Evolutionary conservation across 805 yeast genomes (phyloP).

Genomic region (Candida maltosa): DNA sequence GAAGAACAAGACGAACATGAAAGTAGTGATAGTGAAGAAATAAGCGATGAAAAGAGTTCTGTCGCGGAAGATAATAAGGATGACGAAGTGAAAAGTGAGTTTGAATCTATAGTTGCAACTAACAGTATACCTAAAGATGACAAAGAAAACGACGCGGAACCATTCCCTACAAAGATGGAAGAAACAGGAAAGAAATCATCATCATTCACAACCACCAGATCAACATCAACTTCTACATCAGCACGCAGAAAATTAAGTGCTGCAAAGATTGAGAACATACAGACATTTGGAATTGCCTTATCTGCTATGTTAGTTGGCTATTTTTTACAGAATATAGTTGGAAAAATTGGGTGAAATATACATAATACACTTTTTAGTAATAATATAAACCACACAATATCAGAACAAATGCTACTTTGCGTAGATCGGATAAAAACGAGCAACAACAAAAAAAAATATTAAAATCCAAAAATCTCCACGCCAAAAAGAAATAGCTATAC

Average conservation of each 20-base stretch:
- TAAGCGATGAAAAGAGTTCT: neutral
- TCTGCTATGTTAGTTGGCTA: constrained; percentile 9
- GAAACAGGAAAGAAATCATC: neutral
- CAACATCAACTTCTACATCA: neutral
- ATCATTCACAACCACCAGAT: neutral
- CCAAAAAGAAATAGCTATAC: no score
- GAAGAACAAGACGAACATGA: constrained; percentile 1
- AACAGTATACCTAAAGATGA: neutral
- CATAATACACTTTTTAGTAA: neutral
- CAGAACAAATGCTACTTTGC: no score
- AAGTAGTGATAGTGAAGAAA: constrained; percentile 1
- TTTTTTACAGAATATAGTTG: constrained; percentile 6
- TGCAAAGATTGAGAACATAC: constrained; percentile 4
- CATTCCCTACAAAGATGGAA: constrained; percentile 9
- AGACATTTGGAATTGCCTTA: constrained; percentile 5
- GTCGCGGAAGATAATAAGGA: neutral
- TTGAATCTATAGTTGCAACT: neutral
- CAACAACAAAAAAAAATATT: no score
- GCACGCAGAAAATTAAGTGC: neutral
- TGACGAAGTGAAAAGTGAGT: neutral
- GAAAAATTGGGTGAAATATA: no score
- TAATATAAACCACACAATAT: no score
- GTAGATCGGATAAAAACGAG: no score
- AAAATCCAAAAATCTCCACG: no score
- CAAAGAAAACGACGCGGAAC: constrained; percentile 3